Base-by-base conservation (phyloP, 2,329 filamentous ascomycete species). In the Hypoxylon sp. region DNA sequence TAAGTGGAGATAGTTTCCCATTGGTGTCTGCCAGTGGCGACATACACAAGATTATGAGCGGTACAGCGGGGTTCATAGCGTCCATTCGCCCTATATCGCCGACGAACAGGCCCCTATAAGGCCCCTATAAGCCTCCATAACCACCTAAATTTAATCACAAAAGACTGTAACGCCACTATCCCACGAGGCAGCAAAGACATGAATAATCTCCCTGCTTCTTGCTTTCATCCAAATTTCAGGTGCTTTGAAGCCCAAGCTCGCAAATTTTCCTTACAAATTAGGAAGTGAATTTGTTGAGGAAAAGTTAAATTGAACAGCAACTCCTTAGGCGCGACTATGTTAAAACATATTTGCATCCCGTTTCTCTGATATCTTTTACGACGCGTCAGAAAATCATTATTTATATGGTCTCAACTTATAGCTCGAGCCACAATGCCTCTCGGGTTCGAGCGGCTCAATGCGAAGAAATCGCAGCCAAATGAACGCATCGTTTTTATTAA, bases 401-500 rank as follows among this genome's bases (percentile, higher is more conserved):
- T n/a, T 21, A 43, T 43, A 41, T 19, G n/a, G 1, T 5, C 3
- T 30, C 9, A 46, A 36, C 34, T 6, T 4, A 5, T 9, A 41
- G 23, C 34, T n/a, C 14, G 14, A n/a, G n/a, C 13, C 68, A 78
- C 13, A 4, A 96, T 96, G 93, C 91, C 92, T 53, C 81, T 93
- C 62, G 92, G 92, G 58, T 92, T 93, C 75, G 87, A 93, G 80
- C 88, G 93, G 68, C 83, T 97, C 55, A 97, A 97, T 75, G 90
- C 89, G 72, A 91, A 87, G 75, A 87, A 85, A 49, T 88, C 90
- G 59, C 90, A 92, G 64, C 93, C 93, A 6, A 97, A 96, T 74
- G 84, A 88, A 21, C 87, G 89, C 66, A 93, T 97, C 72, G 88
- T 93, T 76, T 97, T 97, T 82, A 95, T 97, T 81, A 94, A 94